phyloP scores from a whole-genome alignment of 352 stramenopile species.

The Globisporangium acanthophoron region DNA sequence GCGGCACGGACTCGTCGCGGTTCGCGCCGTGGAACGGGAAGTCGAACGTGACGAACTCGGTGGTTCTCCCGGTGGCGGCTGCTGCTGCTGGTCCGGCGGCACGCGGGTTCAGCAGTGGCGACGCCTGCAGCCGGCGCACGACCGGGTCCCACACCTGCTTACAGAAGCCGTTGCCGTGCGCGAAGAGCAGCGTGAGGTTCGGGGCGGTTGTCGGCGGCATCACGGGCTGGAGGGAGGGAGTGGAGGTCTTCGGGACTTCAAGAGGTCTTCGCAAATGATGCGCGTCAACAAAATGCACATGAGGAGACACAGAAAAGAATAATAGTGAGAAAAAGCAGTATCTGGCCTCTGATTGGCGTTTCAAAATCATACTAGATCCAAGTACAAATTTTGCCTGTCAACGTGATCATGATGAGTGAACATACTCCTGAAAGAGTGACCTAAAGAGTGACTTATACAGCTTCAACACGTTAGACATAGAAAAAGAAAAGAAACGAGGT shows the following conservation, averaged over 20 bases:
- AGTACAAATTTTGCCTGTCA: no score
- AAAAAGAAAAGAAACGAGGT: background rate
- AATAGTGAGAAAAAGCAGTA: no score
- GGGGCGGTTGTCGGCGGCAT: background rate
- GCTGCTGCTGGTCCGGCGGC: background rate
- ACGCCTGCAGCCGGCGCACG: conserved; percentile 24
- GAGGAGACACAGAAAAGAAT: no score
- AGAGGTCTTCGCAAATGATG: no score
- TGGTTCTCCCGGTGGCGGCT: background rate
- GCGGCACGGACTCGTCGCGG: conserved; percentile 26
- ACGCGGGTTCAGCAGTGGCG: conserved; percentile 16
- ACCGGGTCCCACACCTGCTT: conserved; percentile 45
- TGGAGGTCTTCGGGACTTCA: no score
- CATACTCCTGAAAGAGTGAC: no score
- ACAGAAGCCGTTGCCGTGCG: conserved; percentile 41
- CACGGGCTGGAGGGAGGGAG: no score
- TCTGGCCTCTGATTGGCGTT: no score
- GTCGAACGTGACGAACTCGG: conserved; percentile 30
- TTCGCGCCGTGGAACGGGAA: conserved; percentile 48
- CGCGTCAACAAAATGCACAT: no score
- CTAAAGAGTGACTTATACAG: no score
- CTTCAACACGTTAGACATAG: conserved; percentile 3
- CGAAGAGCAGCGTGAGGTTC: conserved; percentile 35
- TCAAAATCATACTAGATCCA: no score
- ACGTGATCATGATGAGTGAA: no score